phyloP scores from a whole-genome alignment of 2,329 filamentous ascomycete genomes.

The Pochonia chlamydosporia region DNA sequence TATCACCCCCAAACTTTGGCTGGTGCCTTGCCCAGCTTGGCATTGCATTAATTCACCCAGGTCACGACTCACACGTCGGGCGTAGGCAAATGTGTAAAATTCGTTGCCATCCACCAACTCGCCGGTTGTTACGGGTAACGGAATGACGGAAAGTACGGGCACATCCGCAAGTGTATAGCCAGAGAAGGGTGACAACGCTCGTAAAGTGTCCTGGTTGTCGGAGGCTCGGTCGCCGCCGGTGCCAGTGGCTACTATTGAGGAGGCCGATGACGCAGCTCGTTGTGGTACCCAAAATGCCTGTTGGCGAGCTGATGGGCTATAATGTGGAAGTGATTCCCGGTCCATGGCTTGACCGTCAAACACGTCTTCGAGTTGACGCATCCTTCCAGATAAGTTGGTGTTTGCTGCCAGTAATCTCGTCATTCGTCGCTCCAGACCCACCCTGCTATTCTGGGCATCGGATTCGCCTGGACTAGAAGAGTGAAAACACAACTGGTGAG shows the following conservation, averaged over 20 bases:
- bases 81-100: slow-evolving; percentile 24
- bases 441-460: slow-evolving; percentile 29
- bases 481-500: background rate
- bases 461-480: slow-evolving; percentile 25
- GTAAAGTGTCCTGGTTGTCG: slow-evolving; percentile 10
- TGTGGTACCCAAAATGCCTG: slow-evolving; percentile 9
- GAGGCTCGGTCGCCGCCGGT: background rate
- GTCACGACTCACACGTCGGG: slow-evolving; percentile 22
- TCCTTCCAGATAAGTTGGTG: slow-evolving; percentile 22
- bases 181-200: slow-evolving; percentile 19
- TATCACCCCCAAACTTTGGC: slow-evolving; percentile 13
- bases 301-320: slow-evolving; percentile 6
- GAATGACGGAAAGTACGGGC: slow-evolving; percentile 24
- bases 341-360: slow-evolving; percentile 13
- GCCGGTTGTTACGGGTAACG: slow-evolving; percentile 22
- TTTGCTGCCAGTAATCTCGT: slow-evolving; percentile 28
- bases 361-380: slow-evolving; percentile 21
- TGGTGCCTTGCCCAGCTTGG: slow-evolving; percentile 15
- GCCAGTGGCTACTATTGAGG: background rate
- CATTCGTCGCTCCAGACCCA: slow-evolving; percentile 28
- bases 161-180: slow-evolving; percentile 25
- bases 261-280: slow-evolving; percentile 6
- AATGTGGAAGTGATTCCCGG: slow-evolving; percentile 11
- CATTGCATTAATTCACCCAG: slow-evolving; percentile 19
- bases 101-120: slow-evolving; percentile 26